These are phyloP conservation scores for Pleurotus cornucopiae DNA, from an alignment of 768 basidiomycete species.

Conservation along the genomic window DNA sequence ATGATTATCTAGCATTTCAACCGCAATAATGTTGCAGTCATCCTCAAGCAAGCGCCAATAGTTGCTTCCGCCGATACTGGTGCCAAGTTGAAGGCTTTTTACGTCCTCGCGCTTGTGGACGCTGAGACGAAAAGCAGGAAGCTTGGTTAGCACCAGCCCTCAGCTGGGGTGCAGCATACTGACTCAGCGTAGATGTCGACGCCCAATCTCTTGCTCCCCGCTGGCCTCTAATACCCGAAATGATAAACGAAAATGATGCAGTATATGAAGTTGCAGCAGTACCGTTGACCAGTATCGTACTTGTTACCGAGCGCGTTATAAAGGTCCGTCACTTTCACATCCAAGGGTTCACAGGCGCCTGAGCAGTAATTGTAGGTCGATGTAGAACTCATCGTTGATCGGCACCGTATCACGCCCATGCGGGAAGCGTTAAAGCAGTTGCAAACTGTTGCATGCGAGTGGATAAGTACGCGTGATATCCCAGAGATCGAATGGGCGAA, in stretches of 20 bases:
- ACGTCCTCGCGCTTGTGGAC: slow-evolving; percentile 69
- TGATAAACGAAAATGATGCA: slow-evolving; percentile 42
- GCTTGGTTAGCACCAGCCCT: slow-evolving; percentile 36
- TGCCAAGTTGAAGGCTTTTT: slow-evolving; percentile 55
- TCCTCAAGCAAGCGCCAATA: slow-evolving; percentile 64
- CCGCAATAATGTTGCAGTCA: slow-evolving; percentile 61
- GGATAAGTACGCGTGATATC: slow-evolving; percentile 40
- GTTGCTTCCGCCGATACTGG: slow-evolving; percentile 35
- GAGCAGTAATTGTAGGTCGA: slow-evolving; percentile 49
- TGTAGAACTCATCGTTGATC: slow-evolving; percentile 61
- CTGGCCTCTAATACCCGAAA: slow-evolving; percentile 66
- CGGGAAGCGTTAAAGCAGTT: slow-evolving; percentile 51
- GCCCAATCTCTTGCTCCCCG: slow-evolving; percentile 57
- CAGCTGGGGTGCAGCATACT: background rate
- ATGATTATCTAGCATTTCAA: slow-evolving; percentile 60
- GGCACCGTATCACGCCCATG: slow-evolving; percentile 59
- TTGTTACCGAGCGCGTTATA: slow-evolving; percentile 65
- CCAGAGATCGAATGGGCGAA: slow-evolving; percentile 85
- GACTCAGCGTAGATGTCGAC: slow-evolving; percentile 46
- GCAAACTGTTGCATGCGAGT: slow-evolving; percentile 49
- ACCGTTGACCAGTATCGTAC: slow-evolving; percentile 65
- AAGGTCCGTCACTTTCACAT: slow-evolving; percentile 47
- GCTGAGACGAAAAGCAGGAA: slow-evolving; percentile 51
- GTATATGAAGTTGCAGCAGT: slow-evolving; percentile 68
- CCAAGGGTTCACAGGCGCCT: no score